These are phyloP conservation scores for Aureobasidium sp. DNA, from an alignment of 2,329 filamentous ascomycete genomes.

Conservation along the genomic window DNA sequence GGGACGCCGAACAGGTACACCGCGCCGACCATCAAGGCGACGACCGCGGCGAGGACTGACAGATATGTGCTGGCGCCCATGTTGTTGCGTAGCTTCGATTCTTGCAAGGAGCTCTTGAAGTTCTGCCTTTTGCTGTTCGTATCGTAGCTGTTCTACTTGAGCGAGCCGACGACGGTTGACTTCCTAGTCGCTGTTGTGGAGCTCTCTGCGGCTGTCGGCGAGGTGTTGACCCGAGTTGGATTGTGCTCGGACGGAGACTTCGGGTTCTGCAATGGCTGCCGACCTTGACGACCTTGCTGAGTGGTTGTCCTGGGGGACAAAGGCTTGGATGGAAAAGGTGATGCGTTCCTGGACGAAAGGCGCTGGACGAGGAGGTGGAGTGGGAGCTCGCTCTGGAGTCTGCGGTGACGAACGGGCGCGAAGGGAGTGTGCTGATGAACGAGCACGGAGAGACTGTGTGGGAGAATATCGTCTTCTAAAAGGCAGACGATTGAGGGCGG, in stretches of 20 bases:
- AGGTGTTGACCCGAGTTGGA: neutral
- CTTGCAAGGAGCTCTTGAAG: neutral
- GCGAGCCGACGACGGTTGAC: neutral
- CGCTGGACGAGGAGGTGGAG: neutral
- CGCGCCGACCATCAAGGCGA: constrained; percentile 32
- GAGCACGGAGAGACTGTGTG: neutral
- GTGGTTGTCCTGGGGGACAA: neutral
- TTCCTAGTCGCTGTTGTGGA: neutral
- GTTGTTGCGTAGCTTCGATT: constrained; percentile 6
- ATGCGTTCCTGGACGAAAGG: neutral
- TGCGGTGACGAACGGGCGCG: neutral
- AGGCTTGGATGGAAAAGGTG: neutral
- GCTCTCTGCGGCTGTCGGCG: neutral
- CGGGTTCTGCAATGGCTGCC: neutral
- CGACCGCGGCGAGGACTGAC: constrained; percentile 28
- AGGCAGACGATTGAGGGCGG: neutral
- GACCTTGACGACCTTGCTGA: neutral
- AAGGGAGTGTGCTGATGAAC: neutral
- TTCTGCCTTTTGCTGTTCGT: neutral
- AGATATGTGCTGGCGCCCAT: constrained; percentile 25
- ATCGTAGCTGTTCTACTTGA: neutral
- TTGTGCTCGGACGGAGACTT: neutral
- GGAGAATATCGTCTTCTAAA: neutral
- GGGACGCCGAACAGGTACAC: constrained; percentile 45
- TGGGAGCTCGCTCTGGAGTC: neutral